Percentiles rank a stretch among this genome's conserved stretches.
These are phyloP conservation scores for Globisporangium ultimum DNA, from an alignment of 352 stramenopile species.

Conservation along the genomic window DNA sequence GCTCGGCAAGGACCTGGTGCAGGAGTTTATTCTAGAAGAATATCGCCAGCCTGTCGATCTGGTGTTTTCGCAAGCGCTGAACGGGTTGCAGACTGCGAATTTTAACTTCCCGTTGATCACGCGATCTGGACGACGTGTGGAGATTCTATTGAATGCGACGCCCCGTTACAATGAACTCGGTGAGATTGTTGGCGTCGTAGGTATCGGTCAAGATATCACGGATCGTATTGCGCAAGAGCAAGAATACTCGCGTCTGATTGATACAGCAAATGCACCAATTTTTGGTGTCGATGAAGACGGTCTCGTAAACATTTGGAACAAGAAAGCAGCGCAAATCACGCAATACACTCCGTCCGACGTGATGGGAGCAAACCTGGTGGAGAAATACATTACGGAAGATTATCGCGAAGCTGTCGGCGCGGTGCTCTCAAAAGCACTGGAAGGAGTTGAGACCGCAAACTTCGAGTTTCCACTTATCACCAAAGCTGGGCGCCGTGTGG, in stretches of 20 bases:
- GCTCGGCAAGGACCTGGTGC: constrained; percentile 84
- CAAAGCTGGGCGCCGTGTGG: constrained; percentile 70
- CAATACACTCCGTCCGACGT: constrained; percentile 89
- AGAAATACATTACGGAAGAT: constrained; percentile 88
- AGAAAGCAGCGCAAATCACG: constrained; percentile 89
- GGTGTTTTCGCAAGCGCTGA: constrained; percentile 66
- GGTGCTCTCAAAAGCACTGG: constrained; percentile 61
- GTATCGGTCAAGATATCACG: constrained; percentile 85
- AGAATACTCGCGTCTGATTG: constrained; percentile 84
- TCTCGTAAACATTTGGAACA: constrained; percentile 89
- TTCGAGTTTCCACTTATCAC: constrained; percentile 87
- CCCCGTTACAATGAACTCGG: constrained; percentile 70
- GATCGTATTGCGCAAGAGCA: constrained; percentile 89
- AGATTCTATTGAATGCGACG: constrained; percentile 81
- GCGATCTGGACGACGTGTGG: constrained; percentile 60
- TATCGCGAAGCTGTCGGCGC: constrained; percentile 56
- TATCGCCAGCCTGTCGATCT: constrained; percentile 57
- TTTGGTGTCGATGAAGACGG: constrained; percentile 85
- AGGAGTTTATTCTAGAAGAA: constrained; percentile 85
- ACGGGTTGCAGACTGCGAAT: constrained; percentile 73
- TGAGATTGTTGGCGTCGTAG: constrained; percentile 78
- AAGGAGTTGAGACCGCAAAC: constrained; percentile 67
- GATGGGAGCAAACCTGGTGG: constrained; percentile 84
- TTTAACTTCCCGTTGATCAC: constrained; percentile 86
- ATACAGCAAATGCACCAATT: constrained; percentile 89